phyloP scores from a whole-genome alignment of 371 early-diverging fungal genomes.

The Phascolomyces articulosus region DNA sequence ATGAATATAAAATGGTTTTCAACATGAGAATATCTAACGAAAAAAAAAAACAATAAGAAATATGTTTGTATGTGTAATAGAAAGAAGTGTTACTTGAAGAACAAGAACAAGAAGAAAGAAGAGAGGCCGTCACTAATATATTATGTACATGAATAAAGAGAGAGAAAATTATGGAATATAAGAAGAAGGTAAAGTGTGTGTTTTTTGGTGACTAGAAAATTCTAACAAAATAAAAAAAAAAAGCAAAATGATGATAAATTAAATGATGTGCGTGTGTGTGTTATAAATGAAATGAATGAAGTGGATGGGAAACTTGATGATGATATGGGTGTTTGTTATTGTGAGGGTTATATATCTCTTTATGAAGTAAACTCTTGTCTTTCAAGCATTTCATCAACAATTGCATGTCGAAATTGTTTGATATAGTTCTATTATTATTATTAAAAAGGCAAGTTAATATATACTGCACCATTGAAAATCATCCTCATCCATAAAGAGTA shows the following conservation, averaged over 20 bases:
- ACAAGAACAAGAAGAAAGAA: not conserved
- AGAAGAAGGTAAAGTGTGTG: no score
- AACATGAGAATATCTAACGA: no score
- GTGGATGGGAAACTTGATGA: no score
- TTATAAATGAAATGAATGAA: no score
- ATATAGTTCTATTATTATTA: conserved; percentile 23
- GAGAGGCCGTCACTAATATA: not conserved
- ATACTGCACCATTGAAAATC: no score
- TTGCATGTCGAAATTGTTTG: conserved; percentile 32
- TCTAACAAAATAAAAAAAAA: not conserved
- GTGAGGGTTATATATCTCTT: no score
- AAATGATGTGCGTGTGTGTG: not conserved
- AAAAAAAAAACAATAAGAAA: no score
- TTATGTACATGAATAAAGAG: not conserved
- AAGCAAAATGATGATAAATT: not conserved
- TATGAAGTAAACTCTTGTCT: conserved; percentile 15
- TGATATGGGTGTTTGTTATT: no score
- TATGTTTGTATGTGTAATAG: no score
- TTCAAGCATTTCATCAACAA: conserved; percentile 30
- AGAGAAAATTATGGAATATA: not conserved
- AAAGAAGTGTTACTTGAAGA: not conserved
- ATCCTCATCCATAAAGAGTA: not conserved
- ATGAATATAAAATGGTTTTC: no score
- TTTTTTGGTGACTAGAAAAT: not conserved
- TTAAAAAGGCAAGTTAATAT: not conserved